Base-by-base conservation (phyloP, 2,329 filamentous ascomycete species). In the Pseudogymnoascus sp. region DNA sequence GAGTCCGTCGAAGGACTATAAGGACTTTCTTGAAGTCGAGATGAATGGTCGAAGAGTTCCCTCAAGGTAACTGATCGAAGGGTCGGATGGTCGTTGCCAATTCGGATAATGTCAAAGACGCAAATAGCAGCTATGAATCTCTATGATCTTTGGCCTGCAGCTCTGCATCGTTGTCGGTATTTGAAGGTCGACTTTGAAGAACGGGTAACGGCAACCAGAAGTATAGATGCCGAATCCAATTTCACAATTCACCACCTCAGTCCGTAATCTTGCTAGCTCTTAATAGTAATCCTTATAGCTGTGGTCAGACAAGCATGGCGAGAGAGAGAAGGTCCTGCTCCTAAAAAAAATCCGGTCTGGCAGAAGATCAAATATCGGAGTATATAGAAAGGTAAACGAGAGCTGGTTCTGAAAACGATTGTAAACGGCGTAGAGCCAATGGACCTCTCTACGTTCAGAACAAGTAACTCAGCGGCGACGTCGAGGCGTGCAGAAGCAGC, bases 221-320 rank as follows among this genome's bases (percentile, higher is more conserved):
- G 10, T 54, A n/a, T 29, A 54, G 14, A 29, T 45, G 23, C 45
- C 45, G 45, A 54, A 54, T 54, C 45, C 45, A 54, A 54, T 54
- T 54, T 31, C 45, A 31, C 23, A 54, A 54, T n/a, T 14, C 1
- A 16, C 45, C 7, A 54, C 45, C 8, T 29, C 45, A 31, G 23
- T 54, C 45, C 45, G 45, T 29, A 29, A 29, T 29, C 4, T 29
- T 31, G 45, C 45, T 54, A 29, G 45, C 45, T 54, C 45, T 54
- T 54, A 54, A 54, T 31, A 54, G 45, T 54, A 54, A 54, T 31
- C 45, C 45, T 54, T 54, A 54, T 54, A 54, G 45, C 42, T 47
- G 11, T 47, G 2, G 14, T 54, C 45, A 16, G 45, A 54, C 23
- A 54, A 31, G 45, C 45, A 54, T 54, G 23, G 26, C 45, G 45